Evolutionary conservation across 176 grass and related monocot species (phyloP).

Genomic region (Sorghum bicolor): DNA sequence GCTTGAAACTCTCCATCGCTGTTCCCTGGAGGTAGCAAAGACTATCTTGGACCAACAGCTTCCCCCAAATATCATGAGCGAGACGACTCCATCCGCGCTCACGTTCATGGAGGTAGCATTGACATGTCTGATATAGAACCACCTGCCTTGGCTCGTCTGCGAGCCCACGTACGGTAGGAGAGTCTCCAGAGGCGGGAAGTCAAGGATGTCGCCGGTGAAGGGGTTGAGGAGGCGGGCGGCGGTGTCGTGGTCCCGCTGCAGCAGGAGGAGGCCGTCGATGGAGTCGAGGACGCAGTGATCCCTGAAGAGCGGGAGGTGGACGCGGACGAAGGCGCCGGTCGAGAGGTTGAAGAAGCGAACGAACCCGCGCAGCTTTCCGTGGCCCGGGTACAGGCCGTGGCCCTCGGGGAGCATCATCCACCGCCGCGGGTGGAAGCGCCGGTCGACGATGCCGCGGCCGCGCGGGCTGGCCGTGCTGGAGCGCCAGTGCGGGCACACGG

Average conservation of each 20-base stretch:
- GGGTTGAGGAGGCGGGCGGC: background rate
- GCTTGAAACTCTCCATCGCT: background rate
- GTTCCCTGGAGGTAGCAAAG: background rate
- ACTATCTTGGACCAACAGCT: background rate
- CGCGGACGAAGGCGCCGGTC: background rate
- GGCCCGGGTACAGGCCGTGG: background rate
- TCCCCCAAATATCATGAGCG: background rate
- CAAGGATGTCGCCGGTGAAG: background rate
- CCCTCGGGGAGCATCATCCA: background rate
- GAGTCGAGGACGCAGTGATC: background rate
- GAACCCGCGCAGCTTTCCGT: background rate
- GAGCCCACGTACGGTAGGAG: background rate
- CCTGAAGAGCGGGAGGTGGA: background rate
- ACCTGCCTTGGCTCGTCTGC: background rate
- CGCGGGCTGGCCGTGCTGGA: background rate
- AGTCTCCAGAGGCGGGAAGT: background rate
- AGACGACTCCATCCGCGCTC: background rate
- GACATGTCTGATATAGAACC: background rate
- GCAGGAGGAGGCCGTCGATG: background rate
- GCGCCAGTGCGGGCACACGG: background rate
- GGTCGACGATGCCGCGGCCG: background rate
- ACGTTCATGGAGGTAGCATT: background rate
- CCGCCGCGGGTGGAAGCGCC: background rate
- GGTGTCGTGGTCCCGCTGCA: background rate
- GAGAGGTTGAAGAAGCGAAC: constrained; percentile 1